Evolutionary conservation across 2,329 filamentous ascomycete species (phyloP).

Genomic region (Byssochlamys sp.): DNA sequence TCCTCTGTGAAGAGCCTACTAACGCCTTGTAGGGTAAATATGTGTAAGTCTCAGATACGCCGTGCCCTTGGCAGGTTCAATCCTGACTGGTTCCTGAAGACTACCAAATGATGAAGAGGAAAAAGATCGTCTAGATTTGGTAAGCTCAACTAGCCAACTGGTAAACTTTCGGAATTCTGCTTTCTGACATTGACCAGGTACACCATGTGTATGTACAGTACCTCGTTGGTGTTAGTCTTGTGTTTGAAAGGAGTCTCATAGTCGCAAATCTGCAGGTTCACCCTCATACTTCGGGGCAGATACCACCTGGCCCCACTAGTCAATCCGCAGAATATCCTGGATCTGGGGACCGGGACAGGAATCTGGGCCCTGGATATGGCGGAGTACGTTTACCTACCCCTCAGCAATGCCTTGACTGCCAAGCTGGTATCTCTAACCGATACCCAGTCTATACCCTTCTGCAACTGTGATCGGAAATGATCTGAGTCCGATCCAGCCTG

Average conservation of each 20-base stretch:
- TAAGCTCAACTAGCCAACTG: background rate
- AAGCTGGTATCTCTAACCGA: background rate
- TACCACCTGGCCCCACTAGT: conserved; percentile 3
- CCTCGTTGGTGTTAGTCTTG: background rate
- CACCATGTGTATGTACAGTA: background rate
- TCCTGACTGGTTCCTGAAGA: background rate
- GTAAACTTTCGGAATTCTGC: background rate
- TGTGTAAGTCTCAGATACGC: background rate
- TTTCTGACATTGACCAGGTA: background rate
- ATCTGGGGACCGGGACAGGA: background rate
- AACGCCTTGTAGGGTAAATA: background rate
- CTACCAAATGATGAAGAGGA: background rate
- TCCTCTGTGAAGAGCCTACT: background rate
- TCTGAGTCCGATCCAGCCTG: conserved; percentile 5
- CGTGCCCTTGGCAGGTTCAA: background rate
- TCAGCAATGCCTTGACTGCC: background rate
- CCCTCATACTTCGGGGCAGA: conserved; percentile 1
- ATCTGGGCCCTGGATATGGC: conserved; percentile 6
- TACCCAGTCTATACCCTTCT: conserved; percentile 1
- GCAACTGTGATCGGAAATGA: conserved; percentile 6
- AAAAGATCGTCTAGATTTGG: background rate
- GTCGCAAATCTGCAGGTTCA: background rate
- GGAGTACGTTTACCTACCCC: conserved; percentile 1
- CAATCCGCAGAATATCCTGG: conserved; percentile 4
- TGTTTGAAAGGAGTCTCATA: background rate